Conservation (phyloP, 2,329 filamentous ascomycete genomes). For the Diaporthe velutina region DNA sequence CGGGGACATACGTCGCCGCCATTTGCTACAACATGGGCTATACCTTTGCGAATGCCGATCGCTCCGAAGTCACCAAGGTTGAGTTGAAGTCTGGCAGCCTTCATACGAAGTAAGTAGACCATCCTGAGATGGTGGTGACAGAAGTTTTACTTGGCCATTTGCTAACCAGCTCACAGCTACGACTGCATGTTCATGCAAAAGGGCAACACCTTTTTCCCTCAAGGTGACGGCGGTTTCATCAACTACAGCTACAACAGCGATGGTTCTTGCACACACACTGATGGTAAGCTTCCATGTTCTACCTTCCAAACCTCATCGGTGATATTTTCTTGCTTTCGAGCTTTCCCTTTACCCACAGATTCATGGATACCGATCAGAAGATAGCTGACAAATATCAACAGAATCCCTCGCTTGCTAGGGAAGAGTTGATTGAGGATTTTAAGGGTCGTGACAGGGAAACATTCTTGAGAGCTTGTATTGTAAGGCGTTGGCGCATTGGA, state of each 20-base stretch:
- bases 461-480: neutral
- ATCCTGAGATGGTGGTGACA: neutral
- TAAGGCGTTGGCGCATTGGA: neutral
- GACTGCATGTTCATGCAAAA: slow-evolving; percentile 26
- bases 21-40: slow-evolving; percentile 24
- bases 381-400: neutral
- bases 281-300: neutral
- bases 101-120: neutral
- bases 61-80: neutral
- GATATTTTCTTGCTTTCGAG: neutral
- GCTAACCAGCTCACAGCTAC: neutral
- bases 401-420: neutral
- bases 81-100: slow-evolving; percentile 5
- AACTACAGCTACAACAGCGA: slow-evolving; percentile 3
- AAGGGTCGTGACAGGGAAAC: neutral
- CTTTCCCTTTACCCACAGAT: neutral
- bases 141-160: neutral
- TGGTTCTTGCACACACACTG: neutral
- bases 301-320: neutral
- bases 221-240: slow-evolving; percentile 6
- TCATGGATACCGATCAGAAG: too few relatives aligned
- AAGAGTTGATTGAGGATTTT: neutral
- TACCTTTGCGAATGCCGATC: neutral
- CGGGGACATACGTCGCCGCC: neutral
- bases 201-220: slow-evolving; percentile 2